Percentiles rank a stretch among this genome's conserved stretches.
Evolutionary conservation across 345 rosid genomes (phyloP).

Genomic region (Citrus maxima): DNA sequence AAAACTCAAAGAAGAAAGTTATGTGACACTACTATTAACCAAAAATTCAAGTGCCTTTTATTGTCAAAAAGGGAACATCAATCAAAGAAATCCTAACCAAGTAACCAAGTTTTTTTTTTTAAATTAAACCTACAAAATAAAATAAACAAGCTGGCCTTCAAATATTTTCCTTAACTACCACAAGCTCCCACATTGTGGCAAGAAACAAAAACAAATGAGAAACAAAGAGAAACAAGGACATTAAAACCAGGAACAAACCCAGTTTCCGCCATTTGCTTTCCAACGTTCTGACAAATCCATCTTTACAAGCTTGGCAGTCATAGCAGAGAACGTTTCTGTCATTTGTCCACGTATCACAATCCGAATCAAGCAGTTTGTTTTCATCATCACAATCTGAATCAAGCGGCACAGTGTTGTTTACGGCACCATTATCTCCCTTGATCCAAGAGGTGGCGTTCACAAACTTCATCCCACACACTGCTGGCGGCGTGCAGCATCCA

Average conservation of each 20-base stretch:
- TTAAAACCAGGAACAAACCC: slow-evolving; percentile 56
- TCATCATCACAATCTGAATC: slow-evolving; percentile 38
- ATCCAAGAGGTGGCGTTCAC: slow-evolving; percentile 67
- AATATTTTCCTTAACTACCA: slow-evolving; percentile 8
- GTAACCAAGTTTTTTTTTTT: not conserved
- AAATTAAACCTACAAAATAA: not conserved
- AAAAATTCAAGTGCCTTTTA: not conserved
- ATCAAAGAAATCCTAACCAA: not conserved
- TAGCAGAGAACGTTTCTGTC: slow-evolving; percentile 45
- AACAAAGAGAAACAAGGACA: slow-evolving; percentile 49
- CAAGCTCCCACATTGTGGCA: slow-evolving; percentile 53
- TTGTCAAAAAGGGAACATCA: not conserved
- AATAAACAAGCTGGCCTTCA: not conserved
- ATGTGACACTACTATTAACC: not conserved
- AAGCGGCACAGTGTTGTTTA: not conserved
- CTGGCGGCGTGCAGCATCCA: slow-evolving; percentile 82
- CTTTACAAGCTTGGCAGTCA: slow-evolving; percentile 53
- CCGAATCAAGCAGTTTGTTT: slow-evolving; percentile 9
- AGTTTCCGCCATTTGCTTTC: slow-evolving; percentile 68
- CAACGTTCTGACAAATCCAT: slow-evolving; percentile 47
- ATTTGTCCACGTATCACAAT: slow-evolving; percentile 62
- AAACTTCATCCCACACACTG: slow-evolving; percentile 48
- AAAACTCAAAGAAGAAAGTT: not conserved
- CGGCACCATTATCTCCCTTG: slow-evolving; percentile 20
- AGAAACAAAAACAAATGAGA: slow-evolving; percentile 55